phyloP scores from a whole-genome alignment of 139 green algal species.

The Tetraselmis striata region DNA sequence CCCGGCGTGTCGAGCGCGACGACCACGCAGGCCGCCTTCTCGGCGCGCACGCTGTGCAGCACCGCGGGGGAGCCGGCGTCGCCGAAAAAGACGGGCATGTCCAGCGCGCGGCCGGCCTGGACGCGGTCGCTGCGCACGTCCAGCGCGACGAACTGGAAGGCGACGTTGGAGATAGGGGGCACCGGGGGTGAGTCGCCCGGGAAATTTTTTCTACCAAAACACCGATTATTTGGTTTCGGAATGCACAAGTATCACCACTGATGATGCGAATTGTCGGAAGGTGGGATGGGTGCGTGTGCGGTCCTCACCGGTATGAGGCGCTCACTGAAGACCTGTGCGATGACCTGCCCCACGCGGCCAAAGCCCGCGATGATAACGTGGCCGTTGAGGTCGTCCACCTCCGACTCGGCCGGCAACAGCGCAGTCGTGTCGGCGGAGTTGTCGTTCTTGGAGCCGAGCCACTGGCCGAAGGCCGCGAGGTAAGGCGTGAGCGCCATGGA shows the following conservation, averaged over 20 bases:
- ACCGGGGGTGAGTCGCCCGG: too few species aligned
- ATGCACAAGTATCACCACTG: too few species aligned
- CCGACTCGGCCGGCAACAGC: constrained; percentile 68
- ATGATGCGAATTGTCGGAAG: too few species aligned
- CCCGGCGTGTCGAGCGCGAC: constrained; percentile 83
- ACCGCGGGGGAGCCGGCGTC: constrained; percentile 78
- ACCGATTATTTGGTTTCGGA: too few species aligned
- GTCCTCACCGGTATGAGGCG: constrained; percentile 71
- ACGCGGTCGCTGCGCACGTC: constrained; percentile 75
- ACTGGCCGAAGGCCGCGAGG: constrained; percentile 68
- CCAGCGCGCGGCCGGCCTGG: constrained; percentile 61
- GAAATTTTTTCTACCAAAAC: too few species aligned
- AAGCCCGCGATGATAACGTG: constrained; percentile 95
- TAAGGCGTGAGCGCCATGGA: constrained; percentile 95
- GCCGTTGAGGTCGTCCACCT: constrained; percentile 68
- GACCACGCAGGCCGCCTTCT: constrained; percentile 80
- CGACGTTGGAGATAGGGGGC: too few species aligned
- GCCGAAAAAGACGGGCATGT: constrained; percentile 97
- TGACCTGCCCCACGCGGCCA: constrained; percentile 82
- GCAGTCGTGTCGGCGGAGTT: constrained; percentile 73
- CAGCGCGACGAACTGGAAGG: constrained; percentile 89
- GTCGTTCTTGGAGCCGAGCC: constrained; percentile 68
- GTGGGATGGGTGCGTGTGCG: neutral
- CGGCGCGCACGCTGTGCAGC: constrained; percentile 72
- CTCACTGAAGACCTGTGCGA: constrained; percentile 89